Evolutionary conservation across 2,329 filamentous ascomycete species (phyloP).

Genomic region (Aspergillus novoparasiticus): DNA sequence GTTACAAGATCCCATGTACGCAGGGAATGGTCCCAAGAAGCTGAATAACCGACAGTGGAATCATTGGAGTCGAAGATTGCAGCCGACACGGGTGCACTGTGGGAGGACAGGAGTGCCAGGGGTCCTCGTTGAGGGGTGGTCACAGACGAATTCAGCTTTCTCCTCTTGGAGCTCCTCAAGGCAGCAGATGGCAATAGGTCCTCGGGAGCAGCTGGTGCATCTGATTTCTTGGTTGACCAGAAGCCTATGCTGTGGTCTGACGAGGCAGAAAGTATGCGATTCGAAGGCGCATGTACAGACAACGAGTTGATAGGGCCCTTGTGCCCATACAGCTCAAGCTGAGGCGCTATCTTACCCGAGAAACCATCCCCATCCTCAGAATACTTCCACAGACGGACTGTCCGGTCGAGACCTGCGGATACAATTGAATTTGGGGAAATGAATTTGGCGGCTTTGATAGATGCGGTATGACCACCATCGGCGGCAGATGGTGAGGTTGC

Average conservation of each 20-base stretch:
- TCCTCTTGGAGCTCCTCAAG: constrained; percentile 69
- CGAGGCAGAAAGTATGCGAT: constrained; percentile 81
- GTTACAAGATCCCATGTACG: constrained; percentile 91
- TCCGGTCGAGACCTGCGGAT: constrained; percentile 81
- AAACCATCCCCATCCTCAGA: constrained; percentile 64
- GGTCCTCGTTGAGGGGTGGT: constrained; percentile 72
- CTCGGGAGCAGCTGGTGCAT: constrained; percentile 72
- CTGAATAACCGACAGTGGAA: constrained; percentile 85
- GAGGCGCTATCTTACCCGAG: constrained; percentile 66
- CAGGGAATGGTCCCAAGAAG: constrained; percentile 87
- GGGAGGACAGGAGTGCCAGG: constrained; percentile 70
- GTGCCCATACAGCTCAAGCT: constrained; percentile 83
- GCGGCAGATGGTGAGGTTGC: constrained; percentile 70
- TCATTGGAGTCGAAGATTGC: constrained; percentile 85
- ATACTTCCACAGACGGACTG: constrained; percentile 89
- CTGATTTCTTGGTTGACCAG: constrained; percentile 80
- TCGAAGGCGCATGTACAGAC: constrained; percentile 71
- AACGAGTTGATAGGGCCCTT: constrained; percentile 72
- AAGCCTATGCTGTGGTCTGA: constrained; percentile 82
- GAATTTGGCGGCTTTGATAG: constrained; percentile 82
- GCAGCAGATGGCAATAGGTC: constrained; percentile 68
- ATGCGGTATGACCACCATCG: constrained; percentile 73
- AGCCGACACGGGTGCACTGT: constrained; percentile 74
- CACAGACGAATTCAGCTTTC: constrained; percentile 68
- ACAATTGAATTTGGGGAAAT: constrained; percentile 76